These are phyloP conservation scores for Leccinum pachyderme DNA, from an alignment of 1,284 basidiomycete genomes.

Conservation along the genomic window DNA sequence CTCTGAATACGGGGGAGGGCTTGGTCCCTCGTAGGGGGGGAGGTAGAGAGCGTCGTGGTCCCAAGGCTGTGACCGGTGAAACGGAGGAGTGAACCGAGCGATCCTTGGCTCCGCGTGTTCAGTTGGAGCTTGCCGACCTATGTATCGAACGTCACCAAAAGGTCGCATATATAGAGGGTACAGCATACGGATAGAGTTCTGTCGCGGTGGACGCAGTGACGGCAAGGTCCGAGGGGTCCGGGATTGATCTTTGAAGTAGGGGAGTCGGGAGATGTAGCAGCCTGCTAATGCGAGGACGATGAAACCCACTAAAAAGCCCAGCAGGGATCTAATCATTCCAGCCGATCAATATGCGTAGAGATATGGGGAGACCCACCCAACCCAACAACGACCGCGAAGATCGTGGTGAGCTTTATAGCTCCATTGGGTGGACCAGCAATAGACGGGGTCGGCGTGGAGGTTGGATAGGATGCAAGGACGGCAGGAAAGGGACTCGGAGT, in stretches of 20 bases:
- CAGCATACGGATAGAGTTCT: not conserved
- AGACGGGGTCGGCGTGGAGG: not conserved
- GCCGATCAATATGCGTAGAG: not conserved
- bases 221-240: not conserved
- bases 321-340: not conserved
- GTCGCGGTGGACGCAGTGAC: not conserved
- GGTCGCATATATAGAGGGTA: not conserved
- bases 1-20: slow-evolving; percentile 14
- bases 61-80: not conserved
- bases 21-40: slow-evolving; percentile 18
- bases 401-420: slow-evolving; percentile 10
- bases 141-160: not conserved
- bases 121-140: not conserved
- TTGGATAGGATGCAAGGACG: not conserved
- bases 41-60: not conserved
- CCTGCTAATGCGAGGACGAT: slow-evolving; percentile 7
- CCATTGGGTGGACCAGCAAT: not conserved
- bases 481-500: not conserved
- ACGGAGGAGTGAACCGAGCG: not conserved
- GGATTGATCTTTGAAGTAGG: not conserved
- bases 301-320: slow-evolving; percentile 11
- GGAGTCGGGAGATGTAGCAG: slow-evolving; percentile 6
- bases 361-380: slow-evolving; percentile 9
- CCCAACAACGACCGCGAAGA: slow-evolving; percentile 16
- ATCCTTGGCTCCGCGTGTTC: slow-evolving; percentile 13